Evolutionary conservation across 2,329 filamentous ascomycete genomes (phyloP).

Genomic region (Arthrobotrys sinensis): DNA sequence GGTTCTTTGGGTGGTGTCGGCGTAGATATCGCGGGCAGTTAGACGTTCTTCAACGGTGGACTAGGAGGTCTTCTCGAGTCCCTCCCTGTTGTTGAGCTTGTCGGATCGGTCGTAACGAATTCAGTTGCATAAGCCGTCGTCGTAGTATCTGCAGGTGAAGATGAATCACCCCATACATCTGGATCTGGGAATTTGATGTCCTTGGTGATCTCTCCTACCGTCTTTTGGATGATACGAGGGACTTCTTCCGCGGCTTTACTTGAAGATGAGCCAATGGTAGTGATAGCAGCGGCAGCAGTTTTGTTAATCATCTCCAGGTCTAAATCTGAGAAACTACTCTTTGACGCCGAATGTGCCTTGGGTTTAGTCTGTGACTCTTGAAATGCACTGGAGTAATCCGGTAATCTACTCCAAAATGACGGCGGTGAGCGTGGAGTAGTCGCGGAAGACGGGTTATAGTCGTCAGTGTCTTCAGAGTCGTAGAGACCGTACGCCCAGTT

Average conservation of each 20-base stretch:
- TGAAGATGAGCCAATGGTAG: neutral
- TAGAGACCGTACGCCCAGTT: constrained; percentile 3
- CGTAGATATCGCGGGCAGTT: neutral
- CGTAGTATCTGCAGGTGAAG: neutral
- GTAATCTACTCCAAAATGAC: constrained; percentile 38
- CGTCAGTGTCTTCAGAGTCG: neutral
- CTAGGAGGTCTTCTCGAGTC: no score
- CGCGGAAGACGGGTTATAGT: neutral
- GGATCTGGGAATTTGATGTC: constrained; percentile 29
- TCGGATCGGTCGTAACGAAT: neutral
- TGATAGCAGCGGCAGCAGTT: neutral
- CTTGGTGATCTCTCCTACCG: constrained; percentile 11
- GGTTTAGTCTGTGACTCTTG: neutral
- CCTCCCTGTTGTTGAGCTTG: neutral
- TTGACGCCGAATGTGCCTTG: neutral
- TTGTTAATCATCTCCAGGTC: neutral
- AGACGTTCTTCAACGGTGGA: neutral
- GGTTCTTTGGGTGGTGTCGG: neutral
- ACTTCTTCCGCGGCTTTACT: neutral
- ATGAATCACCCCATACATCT: constrained; percentile 2
- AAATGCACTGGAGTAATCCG: constrained; percentile 12
- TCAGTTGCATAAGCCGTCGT: neutral
- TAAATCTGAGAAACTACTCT: constrained; percentile 12
- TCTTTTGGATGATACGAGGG: constrained; percentile 15
- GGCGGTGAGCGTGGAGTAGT: neutral